phyloP scores from a whole-genome alignment of 2,329 filamentous ascomycete genomes.

The Fusarium graminum region DNA sequence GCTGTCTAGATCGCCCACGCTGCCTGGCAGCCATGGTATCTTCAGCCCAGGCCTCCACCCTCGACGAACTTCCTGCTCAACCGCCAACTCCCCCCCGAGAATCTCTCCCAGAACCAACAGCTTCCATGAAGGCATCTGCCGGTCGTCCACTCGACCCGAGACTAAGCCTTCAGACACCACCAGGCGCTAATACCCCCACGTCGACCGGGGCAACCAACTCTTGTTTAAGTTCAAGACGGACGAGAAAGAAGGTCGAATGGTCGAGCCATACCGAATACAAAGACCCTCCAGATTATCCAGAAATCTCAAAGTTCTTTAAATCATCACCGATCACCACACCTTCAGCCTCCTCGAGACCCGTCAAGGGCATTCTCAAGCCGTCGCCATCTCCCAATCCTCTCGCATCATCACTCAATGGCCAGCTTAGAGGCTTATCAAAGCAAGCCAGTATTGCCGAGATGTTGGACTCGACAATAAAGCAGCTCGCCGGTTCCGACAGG shows the following conservation, averaged over 20 bases:
- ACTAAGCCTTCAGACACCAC: conserved; percentile 64
- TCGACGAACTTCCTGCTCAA: conserved; percentile 68
- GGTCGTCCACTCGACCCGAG: conserved; percentile 56
- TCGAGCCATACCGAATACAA: conserved; percentile 69
- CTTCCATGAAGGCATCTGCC: conserved; percentile 54
- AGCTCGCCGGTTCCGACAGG: conserved; percentile 80
- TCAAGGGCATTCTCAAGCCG: conserved; percentile 83
- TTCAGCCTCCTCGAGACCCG: conserved; percentile 60
- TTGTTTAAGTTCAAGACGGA: conserved; percentile 59
- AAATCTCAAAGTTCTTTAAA: conserved; percentile 55
- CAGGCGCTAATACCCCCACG: conserved; percentile 61
- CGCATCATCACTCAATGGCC: conserved; percentile 56
- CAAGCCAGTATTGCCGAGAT: conserved; percentile 77
- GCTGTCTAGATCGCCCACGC: conserved; percentile 58
- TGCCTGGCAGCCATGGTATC: conserved; percentile 59
- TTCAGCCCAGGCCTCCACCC: conserved; percentile 57
- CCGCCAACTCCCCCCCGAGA: conserved; percentile 78
- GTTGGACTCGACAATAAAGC: conserved; percentile 85
- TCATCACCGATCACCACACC: conserved; percentile 58
- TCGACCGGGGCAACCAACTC: conserved; percentile 58
- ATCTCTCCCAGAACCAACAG: conserved; percentile 57
- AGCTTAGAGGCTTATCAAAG: conserved; percentile 57
- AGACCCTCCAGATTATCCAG: conserved; percentile 62
- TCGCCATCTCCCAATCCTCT: conserved; percentile 64
- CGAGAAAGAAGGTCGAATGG: conserved; percentile 69